Base-by-base conservation (phyloP, 176 grass and related monocot genomes). In the Phoenix dactylifera region DNA sequence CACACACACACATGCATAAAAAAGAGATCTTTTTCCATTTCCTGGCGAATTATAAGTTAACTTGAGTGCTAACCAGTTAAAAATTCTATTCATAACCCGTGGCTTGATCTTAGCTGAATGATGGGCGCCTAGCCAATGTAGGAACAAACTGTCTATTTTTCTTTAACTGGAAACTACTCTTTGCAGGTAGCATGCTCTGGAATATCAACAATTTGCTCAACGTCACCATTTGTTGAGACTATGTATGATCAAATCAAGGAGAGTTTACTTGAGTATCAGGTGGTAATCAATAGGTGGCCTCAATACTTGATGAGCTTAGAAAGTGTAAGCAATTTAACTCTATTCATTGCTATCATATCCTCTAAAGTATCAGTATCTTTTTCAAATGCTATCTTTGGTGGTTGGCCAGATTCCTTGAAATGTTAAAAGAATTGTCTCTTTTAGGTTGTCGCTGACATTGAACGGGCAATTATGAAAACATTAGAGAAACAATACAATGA, bases 241-340 rank as follows among this genome's bases (percentile, higher is more conserved):
- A 88, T 90, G 64, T 96, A 90, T 52, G 81, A 90, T 58, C 78
- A 88, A 72, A 90, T 96, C 62, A 88, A 70, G 77, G 81, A 90
- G 63, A 76, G 77, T 62, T 90, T 97, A 77, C 80, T 69, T 58
- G 92, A 91, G 72, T 85, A 87, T 50, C 83, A 83, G 39, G 86
- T 97, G 57, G 86, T 97, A 70, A 97, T 90, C 67, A 90, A 82
- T 57, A 85, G 92, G 80, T 97, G 92, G 87, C 92, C 92, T 72
- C 81, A 87, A 26, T 97, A 91, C 75, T 75, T 91, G 55, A 68
- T 97, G 78, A 78, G 59, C 60, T 74, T 97, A 73, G 92, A 97
- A 74, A 80, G 71, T 73, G 92, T 97, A 72, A 67, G 84, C 54
- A 49, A 55, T 22, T 32, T 3, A 22, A 5, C 25, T 30, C 9